phyloP scores from a whole-genome alignment of 208 protist genomes.

The Trypanosoma lewisi region DNA sequence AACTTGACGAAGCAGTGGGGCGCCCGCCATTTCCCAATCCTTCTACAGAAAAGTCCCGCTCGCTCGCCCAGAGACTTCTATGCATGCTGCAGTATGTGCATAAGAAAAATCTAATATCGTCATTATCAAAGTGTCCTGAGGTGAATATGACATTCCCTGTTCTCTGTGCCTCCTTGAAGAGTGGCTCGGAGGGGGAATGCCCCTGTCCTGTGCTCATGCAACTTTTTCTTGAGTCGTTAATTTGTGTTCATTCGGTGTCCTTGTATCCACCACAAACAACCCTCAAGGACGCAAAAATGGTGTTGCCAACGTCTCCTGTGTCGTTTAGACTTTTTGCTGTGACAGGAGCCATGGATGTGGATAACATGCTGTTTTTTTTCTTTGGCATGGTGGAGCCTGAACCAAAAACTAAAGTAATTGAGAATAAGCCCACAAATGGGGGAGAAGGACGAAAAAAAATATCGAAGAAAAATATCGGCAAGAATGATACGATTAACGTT shows the following conservation, averaged over 20 bases:
- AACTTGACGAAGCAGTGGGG: constrained; percentile 52
- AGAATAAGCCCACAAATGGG: constrained; percentile 16
- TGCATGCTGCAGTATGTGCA: constrained; percentile 11
- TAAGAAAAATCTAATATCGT: constrained; percentile 19
- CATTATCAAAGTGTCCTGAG: constrained; percentile 28
- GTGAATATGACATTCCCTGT: constrained; percentile 71
- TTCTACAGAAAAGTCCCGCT: constrained; percentile 17
- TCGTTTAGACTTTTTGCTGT: constrained; percentile 45
- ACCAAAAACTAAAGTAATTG: not conserved
- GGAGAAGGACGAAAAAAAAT: constrained; percentile 10
- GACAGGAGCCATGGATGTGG: constrained; percentile 39
- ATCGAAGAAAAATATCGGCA: no score
- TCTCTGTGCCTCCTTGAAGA: constrained; percentile 58
- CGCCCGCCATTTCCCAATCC: constrained; percentile 62
- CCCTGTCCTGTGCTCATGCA: constrained; percentile 57
- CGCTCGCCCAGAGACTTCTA: constrained; percentile 28
- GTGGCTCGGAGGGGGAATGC: constrained; percentile 33
- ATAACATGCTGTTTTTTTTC: constrained; percentile 43
- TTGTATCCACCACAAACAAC: constrained; percentile 63
- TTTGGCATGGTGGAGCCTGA: constrained; percentile 33
- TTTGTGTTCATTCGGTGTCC: constrained; percentile 34
- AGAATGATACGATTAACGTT: no score
- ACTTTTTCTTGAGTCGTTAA: constrained; percentile 33
- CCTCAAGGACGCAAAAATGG: constrained; percentile 31
- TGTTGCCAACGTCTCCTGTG: constrained; percentile 40